Base-by-base conservation (phyloP, 192 early-diverging fungal genomes). In the Linnemannia zychae region DNA sequence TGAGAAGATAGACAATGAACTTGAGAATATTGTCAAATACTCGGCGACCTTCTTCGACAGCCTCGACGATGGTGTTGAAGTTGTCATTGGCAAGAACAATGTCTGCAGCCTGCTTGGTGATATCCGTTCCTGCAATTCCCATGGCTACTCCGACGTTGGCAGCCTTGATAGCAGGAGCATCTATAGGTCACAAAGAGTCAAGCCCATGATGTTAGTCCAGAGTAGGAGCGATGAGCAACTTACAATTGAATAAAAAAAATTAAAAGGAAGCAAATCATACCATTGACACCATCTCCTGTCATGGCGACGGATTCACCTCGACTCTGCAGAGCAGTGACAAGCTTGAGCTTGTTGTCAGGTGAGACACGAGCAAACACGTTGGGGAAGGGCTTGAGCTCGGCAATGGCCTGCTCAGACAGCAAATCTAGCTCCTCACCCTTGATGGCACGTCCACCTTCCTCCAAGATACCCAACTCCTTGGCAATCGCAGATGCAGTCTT, bases 1-100 rank as follows among this genome's bases (percentile, higher is more conserved):
- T 94, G 49, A 98, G 80, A 74, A 99, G 91, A 85, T 99, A 98
- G 18, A 99, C 93, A 76, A 99, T 95, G 74, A 99, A 99, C 91
- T 99, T 99, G 48, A 95, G 89, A 87, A 99, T 99, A 89, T 99
- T 99, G 90, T 97, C 97, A 90, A 98, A 99, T 18, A 99, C 97
- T 53, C 93, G 94, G 24, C 98, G 91, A 46, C 98, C 98, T 87
- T 99, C 97, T 77, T 94, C 91, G 17, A 99, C 94, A 16, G 97
- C 98, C n/a, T 91, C 91, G 7, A 99, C 96, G 80, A 99, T 99
- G 15, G 96, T 98, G 48, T 96, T 91, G 81, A 99, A 99, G 89
- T 99, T 95, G 90, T 99, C 98, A 87, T 99, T 94, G 28, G 95
- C 92, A 5, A 99, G 87, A 60, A 99, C 95, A 81, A 99, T 97